Percentiles rank a stretch among this genome's conserved stretches.
phyloP scores from a whole-genome alignment of 2,329 filamentous ascomycete genomes.

The Endoconidiophora laricicola region DNA sequence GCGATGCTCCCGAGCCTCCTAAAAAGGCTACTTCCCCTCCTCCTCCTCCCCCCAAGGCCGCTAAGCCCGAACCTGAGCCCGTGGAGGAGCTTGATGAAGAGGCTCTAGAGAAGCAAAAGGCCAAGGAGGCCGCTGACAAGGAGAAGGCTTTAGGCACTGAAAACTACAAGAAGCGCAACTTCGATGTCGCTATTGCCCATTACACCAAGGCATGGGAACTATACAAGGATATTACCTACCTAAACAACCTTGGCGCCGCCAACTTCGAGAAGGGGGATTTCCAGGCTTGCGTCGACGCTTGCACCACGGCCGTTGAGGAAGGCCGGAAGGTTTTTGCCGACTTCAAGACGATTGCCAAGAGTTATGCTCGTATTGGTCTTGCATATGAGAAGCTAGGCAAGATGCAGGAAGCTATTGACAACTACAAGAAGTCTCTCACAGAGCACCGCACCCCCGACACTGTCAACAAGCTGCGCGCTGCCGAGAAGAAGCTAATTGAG shows the following conservation, averaged over 20 bases:
- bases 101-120: slow-evolving; percentile 65
- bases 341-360: slow-evolving; percentile 97
- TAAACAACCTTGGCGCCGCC: slow-evolving; percentile 89
- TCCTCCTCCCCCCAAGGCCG: slow-evolving; percentile 22
- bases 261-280: slow-evolving; percentile 95
- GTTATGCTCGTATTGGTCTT: slow-evolving; percentile 89
- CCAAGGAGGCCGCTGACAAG: slow-evolving; percentile 82
- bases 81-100: slow-evolving; percentile 73
- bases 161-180: slow-evolving; percentile 95
- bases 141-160: slow-evolving; percentile 90
- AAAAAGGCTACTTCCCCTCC: slow-evolving; percentile 22
- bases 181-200: slow-evolving; percentile 85
- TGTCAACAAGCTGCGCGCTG: slow-evolving; percentile 76
- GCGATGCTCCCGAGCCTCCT: slow-evolving; percentile 37
- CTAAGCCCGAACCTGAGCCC: slow-evolving; percentile 38
- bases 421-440: slow-evolving; percentile 85
- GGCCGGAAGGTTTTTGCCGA: slow-evolving; percentile 81
- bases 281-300: slow-evolving; percentile 69
- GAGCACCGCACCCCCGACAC: slow-evolving; percentile 94
- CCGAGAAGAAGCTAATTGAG: slow-evolving; percentile 73
- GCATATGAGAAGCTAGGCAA: slow-evolving; percentile 85
- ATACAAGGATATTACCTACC: slow-evolving; percentile 91
- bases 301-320: slow-evolving; percentile 76
- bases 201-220: slow-evolving; percentile 91
- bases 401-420: slow-evolving; percentile 60